These are phyloP conservation scores for Tetrahymena thermophila DNA, from an alignment of 73 alveolate species.

Conservation along the genomic window DNA sequence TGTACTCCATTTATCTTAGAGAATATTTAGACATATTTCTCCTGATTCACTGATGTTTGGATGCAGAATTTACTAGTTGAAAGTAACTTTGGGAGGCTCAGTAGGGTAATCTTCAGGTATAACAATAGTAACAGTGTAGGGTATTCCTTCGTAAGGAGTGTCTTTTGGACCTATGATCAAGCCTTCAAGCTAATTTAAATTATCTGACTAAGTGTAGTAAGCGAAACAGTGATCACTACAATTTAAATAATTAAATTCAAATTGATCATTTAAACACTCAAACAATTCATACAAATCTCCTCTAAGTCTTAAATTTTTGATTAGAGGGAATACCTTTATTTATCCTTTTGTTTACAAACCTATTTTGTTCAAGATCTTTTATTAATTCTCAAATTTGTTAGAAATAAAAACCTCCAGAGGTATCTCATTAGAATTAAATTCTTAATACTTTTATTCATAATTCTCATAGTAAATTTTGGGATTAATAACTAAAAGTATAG, in stretches of 20 bases:
- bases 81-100: background rate
- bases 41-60: background rate
- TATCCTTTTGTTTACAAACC: background rate
- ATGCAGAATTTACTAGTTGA: background rate
- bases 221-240: background rate
- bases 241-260: background rate
- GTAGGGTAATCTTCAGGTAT: background rate
- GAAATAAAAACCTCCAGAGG: background rate
- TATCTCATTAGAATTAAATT: background rate
- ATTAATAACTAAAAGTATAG: too few relatives aligned
- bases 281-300: background rate
- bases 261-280: background rate
- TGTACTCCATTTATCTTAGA: background rate
- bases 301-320: background rate
- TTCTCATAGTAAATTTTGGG: background rate
- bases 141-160: background rate
- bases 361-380: background rate
- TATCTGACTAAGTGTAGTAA: background rate
- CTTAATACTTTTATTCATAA: background rate
- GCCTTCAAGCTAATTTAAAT: background rate
- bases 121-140: background rate
- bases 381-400: background rate
- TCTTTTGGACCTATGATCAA: background rate
- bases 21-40: background rate
- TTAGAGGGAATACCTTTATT: background rate